Evolutionary conservation across 1,139 yeast species (phyloP), one percentile per base, ranked within the genome.

Genomic region (Saccharomycopsis hybrid): DNA sequence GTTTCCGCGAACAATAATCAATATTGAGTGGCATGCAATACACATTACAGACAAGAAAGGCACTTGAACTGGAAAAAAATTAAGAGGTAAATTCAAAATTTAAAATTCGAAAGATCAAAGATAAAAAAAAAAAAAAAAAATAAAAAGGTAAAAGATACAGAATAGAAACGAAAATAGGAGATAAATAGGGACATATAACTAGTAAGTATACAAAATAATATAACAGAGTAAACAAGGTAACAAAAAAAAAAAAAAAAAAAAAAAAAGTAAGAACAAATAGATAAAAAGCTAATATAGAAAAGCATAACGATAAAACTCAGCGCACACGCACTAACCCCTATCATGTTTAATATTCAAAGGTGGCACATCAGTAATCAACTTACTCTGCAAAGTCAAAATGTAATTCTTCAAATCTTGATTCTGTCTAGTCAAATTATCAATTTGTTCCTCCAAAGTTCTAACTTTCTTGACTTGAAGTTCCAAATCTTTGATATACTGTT

Each of bases 401-500:
- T 85, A 85, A 60, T 83, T 43, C 57, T 90, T 74, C 57, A 87
- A 73, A 62, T 82, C 82, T 59, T 76, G 69, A 65, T 85, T 86
- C 62, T 86, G 95, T 38, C 76, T 74, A 51, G 80, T 73, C 57
- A 86, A 72, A 27, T 75, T 77, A 52, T 80, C 85, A 57, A 85
- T 75, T 11, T 80, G 76, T 57, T 77, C 80, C 61, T 78, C 77
- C 59, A 84, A 68, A 35, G 69, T 69, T 54, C 77, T 78, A 46
- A 78, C 77, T 62, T 82, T 83, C 45, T 74, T 72, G 4, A 85
- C 86, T 62, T 81, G 81, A 38, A 71, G 66, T 67, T 88, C 96
- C 55, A 88, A 71, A 47, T 86, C 90, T 65, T 81, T 84, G 58
- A 88, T 79, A 60, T 85, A 80, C 54, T 77, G 76, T 58, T 86